A percentile compares a stretch with the other conserved stretches of the same genome.
phyloP scores from a whole-genome alignment of 139 green algal species.

The Pseudopediastrum boryanum region DNA sequence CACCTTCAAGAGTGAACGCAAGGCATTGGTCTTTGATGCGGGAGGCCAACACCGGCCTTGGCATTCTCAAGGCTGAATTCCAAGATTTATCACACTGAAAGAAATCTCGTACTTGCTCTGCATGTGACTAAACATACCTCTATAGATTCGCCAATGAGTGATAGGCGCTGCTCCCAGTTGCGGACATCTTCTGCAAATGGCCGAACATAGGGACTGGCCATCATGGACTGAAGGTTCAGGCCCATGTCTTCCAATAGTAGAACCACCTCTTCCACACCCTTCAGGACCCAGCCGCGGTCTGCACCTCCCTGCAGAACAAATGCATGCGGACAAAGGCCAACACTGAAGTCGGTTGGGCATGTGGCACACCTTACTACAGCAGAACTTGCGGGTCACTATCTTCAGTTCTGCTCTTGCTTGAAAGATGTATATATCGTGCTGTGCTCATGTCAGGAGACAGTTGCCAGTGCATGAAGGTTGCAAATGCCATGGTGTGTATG shows the following conservation, averaged over 20 bases:
- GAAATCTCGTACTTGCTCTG: too few species aligned
- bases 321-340: not conserved
- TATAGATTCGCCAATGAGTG: constrained; percentile 81
- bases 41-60: too few species aligned
- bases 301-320: constrained; percentile 54
- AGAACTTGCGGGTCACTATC: not conserved
- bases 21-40: too few species aligned
- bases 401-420: too few species aligned
- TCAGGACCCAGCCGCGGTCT: constrained; percentile 79
- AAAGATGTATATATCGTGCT: not conserved
- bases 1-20: too few species aligned
- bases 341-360: not conserved
- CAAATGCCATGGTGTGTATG: too few species aligned
- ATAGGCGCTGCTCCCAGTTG: constrained; percentile 81
- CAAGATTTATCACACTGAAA: too few species aligned
- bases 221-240: constrained; percentile 90
- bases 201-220: constrained; percentile 78
- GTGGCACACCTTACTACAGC: not conserved
- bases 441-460: too few species aligned
- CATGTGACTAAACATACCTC: constrained; percentile 63
- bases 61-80: too few species aligned
- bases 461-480: too few species aligned
- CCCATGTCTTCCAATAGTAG: constrained; percentile 87
- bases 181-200: constrained; percentile 81
- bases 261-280: constrained; percentile 75